These are phyloP conservation scores for Oryza glaberrima DNA, from an alignment of 176 grass and related monocot genomes.

Conservation along the genomic window DNA sequence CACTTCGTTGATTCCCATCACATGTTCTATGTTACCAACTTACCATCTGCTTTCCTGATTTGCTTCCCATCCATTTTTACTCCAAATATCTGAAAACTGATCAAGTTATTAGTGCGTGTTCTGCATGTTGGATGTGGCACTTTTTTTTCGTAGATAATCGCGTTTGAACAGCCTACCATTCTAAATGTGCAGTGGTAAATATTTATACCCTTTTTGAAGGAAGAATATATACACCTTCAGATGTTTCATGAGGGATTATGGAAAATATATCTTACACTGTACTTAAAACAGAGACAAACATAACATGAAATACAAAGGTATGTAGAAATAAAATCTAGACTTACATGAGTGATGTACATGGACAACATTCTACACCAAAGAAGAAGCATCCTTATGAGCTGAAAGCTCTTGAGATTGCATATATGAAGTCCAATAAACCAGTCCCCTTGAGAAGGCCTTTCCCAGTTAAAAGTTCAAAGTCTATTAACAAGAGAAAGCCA, in stretches of 20 bases:
- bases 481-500: slow-evolving; percentile 88
- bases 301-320: slow-evolving; percentile 7
- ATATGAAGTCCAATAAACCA: slow-evolving; percentile 97
- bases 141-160: slow-evolving; percentile 30
- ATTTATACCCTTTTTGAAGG: not conserved
- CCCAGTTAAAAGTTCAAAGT: slow-evolving; percentile 97
- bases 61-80: not conserved
- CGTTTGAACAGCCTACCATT: not conserved
- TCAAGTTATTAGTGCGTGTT: not conserved
- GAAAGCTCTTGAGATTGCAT: slow-evolving; percentile 70
- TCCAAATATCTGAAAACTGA: slow-evolving; percentile 13
- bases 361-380: slow-evolving; percentile 35
- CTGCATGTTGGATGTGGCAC: not conserved
- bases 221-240: not conserved
- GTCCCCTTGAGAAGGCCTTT: slow-evolving; percentile 98
- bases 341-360: slow-evolving; percentile 35
- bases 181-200: not conserved
- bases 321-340: slow-evolving; percentile 32
- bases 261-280: slow-evolving; percentile 8
- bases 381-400: slow-evolving; percentile 49
- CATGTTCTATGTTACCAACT: slow-evolving; percentile 7
- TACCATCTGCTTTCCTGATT: not conserved
- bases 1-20: not conserved
- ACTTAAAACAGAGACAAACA: not conserved
- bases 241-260: not conserved